Conservation (phyloP, 2,329 filamentous ascomycete genomes). For the Plenodomus biglobosus region DNA sequence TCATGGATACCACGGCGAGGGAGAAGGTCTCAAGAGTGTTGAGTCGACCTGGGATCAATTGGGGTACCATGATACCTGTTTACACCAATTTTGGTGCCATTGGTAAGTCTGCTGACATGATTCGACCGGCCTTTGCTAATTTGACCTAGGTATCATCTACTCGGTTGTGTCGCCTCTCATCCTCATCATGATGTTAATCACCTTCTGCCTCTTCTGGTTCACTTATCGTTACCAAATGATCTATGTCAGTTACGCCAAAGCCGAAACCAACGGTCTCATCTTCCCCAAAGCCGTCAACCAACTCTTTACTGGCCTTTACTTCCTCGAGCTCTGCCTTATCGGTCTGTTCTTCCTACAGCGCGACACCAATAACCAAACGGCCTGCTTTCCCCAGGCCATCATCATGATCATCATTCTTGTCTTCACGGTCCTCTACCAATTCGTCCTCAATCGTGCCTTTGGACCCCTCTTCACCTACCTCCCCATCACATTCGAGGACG, state of each 20-base stretch:
- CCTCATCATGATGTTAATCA: constrained; percentile 88
- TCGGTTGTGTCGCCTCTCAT: constrained; percentile 87
- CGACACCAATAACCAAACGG: constrained; percentile 56
- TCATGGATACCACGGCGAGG: constrained; percentile 78
- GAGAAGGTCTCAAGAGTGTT: constrained; percentile 88
- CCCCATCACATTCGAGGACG: constrained; percentile 93
- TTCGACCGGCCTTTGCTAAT: constrained; percentile 7
- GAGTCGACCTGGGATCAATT: constrained; percentile 72
- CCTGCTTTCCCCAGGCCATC: constrained; percentile 75
- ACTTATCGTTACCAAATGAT: constrained; percentile 97
- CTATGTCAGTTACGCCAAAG: constrained; percentile 86
- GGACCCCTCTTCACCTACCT: constrained; percentile 83
- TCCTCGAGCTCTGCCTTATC: constrained; percentile 89
- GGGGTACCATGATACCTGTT: constrained; percentile 93
- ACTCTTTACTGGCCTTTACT: constrained; percentile 89
- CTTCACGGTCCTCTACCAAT: constrained; percentile 76
- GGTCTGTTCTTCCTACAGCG: constrained; percentile 82
- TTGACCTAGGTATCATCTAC: constrained; percentile 67
- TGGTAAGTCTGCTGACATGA: constrained; percentile 48
- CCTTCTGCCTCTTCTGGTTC: constrained; percentile 87
- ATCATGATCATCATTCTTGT: constrained; percentile 76
- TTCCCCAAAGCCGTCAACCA: constrained; percentile 95
- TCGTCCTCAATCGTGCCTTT: constrained; percentile 80
- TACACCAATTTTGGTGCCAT: constrained; percentile 98
- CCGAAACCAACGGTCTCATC: constrained; percentile 88